These are phyloP conservation scores for Fraxinus nigra DNA, from an alignment of 305 asterid genomes.

Conservation along the genomic window DNA sequence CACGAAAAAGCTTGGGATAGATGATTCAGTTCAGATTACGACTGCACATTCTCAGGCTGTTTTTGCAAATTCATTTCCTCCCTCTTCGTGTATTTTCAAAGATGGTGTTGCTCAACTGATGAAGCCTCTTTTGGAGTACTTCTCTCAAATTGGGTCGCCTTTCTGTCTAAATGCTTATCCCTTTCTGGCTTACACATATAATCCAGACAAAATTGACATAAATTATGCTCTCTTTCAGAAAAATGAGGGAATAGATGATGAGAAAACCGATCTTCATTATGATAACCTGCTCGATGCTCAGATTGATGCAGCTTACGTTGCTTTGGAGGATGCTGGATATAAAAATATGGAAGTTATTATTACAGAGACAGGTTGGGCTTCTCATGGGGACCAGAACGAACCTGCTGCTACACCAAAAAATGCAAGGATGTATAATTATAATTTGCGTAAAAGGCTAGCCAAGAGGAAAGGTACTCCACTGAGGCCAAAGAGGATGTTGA, in stretches of 20 bases:
- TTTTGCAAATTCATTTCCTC: conserved; percentile 78
- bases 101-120: conserved; percentile 65
- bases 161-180: conserved; percentile 94
- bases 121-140: conserved; percentile 84
- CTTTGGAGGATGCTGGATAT: conserved; percentile 74
- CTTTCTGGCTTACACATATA: conserved; percentile 74
- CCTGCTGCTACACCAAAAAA: conserved; percentile 72
- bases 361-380: conserved; percentile 99
- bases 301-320: conserved; percentile 93
- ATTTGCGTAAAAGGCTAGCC: conserved; percentile 82
- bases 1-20: conserved; percentile 56
- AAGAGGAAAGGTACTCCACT: conserved; percentile 90
- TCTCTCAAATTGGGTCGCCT: conserved; percentile 73
- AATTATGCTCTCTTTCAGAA: conserved; percentile 85
- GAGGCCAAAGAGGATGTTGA: conserved; percentile 68
- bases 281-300: conserved; percentile 97
- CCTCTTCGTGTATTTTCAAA: conserved; percentile 79
- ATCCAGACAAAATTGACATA: conserved; percentile 60
- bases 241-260: conserved; percentile 59
- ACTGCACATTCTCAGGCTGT: conserved; percentile 85
- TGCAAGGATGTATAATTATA: conserved; percentile 78
- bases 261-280: conserved; percentile 64
- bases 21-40: conserved; percentile 54
- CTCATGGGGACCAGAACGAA: conserved; percentile 79
- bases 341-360: conserved; percentile 78